Base-by-base conservation (phyloP, 345 rosid species). In the Bruguiera parviflora region DNA sequence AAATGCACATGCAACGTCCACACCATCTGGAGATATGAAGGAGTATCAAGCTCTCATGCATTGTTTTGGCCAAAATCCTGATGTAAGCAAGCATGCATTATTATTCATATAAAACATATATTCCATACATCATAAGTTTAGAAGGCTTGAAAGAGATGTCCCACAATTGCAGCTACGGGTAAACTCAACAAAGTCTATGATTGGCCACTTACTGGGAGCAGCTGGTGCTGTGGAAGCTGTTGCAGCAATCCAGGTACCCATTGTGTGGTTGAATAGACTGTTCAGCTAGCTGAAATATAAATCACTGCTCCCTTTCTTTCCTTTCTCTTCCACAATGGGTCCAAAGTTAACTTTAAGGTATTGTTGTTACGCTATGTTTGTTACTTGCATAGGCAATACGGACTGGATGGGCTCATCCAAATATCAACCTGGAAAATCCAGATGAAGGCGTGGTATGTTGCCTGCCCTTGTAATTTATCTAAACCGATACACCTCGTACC, bases 341-440 rank as follows among this genome's bases (percentile, higher is more conserved):
- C 19, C 49, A 43, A 43, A 13, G 18, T 43, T 43, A 43, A 43
- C 5, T 13, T 43, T 13, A 13, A 43, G 49, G 49, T 43, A 43
- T 56, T 24, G 5, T 4, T 56, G 31, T 56, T 56, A 10, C 1
- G 6, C 24, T 4, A 24, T 62, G 28, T 61, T 53, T 65, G 22
- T 69, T 64, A 61, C 56, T 46, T 62, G 59, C 60, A 47, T 71
- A 93, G 97, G 98, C 98, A 68, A 94, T 94, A 87, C 76, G 79
- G 63, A 91, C 95, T 11, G 97, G 98, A 51, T 94, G 97, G 96
- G 82, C 91, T 77, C 98, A 94, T 83, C 98, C 98, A 62, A 91
- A 91, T 77, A 75, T 94, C 83, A 94, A 94, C 75, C 87, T 91
- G 27, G 97, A 94, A 74, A 83, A 78, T 73, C 97, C 98, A 58